A percentile compares a stretch with the other conserved stretches of the same genome.
phyloP scores from a whole-genome alignment of 371 early-diverging fungal species.

The Mortierella sp. region DNA sequence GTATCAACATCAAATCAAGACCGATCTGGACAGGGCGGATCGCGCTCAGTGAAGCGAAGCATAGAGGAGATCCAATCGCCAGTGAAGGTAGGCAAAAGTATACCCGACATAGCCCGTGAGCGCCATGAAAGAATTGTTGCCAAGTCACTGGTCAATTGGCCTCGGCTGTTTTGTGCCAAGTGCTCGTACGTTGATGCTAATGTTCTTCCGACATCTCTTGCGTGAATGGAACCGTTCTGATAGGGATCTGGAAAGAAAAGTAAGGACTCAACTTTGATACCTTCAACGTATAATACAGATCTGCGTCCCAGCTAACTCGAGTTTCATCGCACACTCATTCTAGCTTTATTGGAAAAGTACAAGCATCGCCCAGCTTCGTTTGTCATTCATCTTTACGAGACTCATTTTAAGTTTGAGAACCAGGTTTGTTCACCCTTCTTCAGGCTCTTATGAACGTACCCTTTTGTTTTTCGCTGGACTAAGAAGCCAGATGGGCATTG shows the following conservation, averaged over 20 bases:
- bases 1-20: slow-evolving; percentile 4
- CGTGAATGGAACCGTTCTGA: no score
- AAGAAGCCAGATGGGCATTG: no score
- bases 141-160: background rate
- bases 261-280: background rate
- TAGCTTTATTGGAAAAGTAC: slow-evolving; percentile 61
- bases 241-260: no score
- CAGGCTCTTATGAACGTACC: background rate
- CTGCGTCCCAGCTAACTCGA: no score
- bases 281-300: no score
- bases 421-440: slow-evolving; percentile 53
- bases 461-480: no score
- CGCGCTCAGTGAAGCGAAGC: slow-evolving; percentile 24
- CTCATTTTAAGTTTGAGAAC: slow-evolving; percentile 74
- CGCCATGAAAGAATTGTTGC: no score
- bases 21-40: slow-evolving; percentile 1
- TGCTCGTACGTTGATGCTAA: no score
- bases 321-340: no score
- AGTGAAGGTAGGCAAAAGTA: slow-evolving; percentile 18
- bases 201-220: background rate
- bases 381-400: slow-evolving; percentile 67
- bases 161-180: no score
- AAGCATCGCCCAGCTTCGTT: slow-evolving; percentile 63
- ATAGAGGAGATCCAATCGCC: slow-evolving; percentile 16
- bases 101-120: no score